A percentile compares a stretch with the other conserved stretches of the same genome.
These are phyloP conservation scores for Carex pumila DNA, from an alignment of 176 grass and related monocot genomes.

Conservation along the genomic window DNA sequence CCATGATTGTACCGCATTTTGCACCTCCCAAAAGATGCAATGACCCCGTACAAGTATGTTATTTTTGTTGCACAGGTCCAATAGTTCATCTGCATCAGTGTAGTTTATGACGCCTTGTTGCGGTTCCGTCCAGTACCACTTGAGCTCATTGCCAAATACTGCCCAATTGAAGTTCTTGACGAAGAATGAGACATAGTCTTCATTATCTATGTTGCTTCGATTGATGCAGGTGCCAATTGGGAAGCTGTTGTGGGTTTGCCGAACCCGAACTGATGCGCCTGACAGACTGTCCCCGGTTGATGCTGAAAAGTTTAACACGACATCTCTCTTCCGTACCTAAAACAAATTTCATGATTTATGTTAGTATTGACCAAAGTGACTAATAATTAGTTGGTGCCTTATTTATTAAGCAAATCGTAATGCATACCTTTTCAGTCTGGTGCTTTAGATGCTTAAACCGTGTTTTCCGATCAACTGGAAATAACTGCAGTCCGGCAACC, in stretches of 20 bases:
- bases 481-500: slow-evolving; percentile 63
- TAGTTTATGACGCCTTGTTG: slow-evolving; percentile 58
- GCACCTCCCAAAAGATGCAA: slow-evolving; percentile 94
- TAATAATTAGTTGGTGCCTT: neutral
- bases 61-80: slow-evolving; percentile 64
- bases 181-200: slow-evolving; percentile 77
- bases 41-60: slow-evolving; percentile 50
- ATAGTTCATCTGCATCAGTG: slow-evolving; percentile 70
- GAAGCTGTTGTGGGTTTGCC: slow-evolving; percentile 67
- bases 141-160: slow-evolving; percentile 89
- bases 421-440: slow-evolving; percentile 45
- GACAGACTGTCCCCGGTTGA: slow-evolving; percentile 4
- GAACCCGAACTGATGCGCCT: slow-evolving; percentile 34
- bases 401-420: neutral
- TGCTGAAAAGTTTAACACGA: slow-evolving; percentile 48
- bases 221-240: slow-evolving; percentile 74
- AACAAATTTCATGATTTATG: neutral
- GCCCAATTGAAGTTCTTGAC: slow-evolving; percentile 79
- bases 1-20: slow-evolving; percentile 54
- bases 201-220: slow-evolving; percentile 88
- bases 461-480: slow-evolving; percentile 53
- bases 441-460: slow-evolving; percentile 39
- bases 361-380: neutral
- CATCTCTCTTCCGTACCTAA: slow-evolving; percentile 59
- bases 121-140: slow-evolving; percentile 97